A percentile compares a stretch with the other conserved stretches of the same genome.
Evolutionary conservation across 2,329 filamentous ascomycete species (phyloP).

Genomic region (Geosmithia flava): DNA sequence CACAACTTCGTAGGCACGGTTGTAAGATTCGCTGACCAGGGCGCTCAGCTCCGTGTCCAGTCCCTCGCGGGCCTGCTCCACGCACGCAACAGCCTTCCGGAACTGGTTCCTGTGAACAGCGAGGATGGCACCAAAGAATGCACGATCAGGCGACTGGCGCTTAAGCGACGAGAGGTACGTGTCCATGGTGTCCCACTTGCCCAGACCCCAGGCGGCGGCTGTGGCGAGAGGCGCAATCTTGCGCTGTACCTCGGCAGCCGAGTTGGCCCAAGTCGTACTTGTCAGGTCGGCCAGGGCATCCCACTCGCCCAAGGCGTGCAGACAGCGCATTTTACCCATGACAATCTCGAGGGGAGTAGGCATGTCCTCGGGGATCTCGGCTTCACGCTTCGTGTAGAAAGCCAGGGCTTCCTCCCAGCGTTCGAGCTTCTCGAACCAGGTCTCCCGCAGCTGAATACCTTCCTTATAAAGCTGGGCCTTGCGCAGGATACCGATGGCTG

Average conservation of each 20-base stretch:
- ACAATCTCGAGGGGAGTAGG: constrained; percentile 75
- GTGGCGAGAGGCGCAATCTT: constrained; percentile 89
- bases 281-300: constrained; percentile 81
- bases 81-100: constrained; percentile 75
- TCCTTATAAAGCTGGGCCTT: constrained; percentile 95
- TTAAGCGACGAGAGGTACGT: constrained; percentile 95
- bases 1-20: constrained; percentile 93
- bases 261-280: constrained; percentile 88
- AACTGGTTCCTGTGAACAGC: constrained; percentile 94
- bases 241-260: constrained; percentile 74
- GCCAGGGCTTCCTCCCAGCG: constrained; percentile 94
- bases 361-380: constrained; percentile 46
- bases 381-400: constrained; percentile 81
- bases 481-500: constrained; percentile 91
- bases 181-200: constrained; percentile 98
- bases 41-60: constrained; percentile 93
- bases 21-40: constrained; percentile 96
- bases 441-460: constrained; percentile 85
- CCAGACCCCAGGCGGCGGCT: constrained; percentile 89
- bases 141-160: constrained; percentile 80
- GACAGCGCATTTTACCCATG: constrained; percentile 98
- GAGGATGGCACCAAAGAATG: constrained; percentile 95
- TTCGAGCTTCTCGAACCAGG: constrained; percentile 97
- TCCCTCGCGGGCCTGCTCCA: constrained; percentile 83
- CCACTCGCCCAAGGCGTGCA: constrained; percentile 96